A percentile compares a stretch with the other conserved stretches of the same genome.
These are phyloP conservation scores for Backusella westeae DNA, from an alignment of 192 early-diverging fungal species.

Conservation along the genomic window DNA sequence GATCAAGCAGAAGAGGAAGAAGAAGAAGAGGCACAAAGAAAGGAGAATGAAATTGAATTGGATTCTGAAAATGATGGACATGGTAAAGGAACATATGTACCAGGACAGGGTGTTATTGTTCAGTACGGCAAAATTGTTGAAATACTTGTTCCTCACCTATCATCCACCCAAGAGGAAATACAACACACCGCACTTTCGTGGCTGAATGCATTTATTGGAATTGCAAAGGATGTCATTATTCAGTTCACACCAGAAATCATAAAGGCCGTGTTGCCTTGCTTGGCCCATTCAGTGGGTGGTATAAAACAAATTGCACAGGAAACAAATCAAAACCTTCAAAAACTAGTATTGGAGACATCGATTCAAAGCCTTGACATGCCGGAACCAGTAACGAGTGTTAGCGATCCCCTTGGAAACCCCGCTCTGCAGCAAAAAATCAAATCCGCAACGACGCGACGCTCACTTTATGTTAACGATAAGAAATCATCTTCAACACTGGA, in stretches of 20 bases:
- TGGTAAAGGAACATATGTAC: constrained; percentile 62
- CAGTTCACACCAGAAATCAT: constrained; percentile 80
- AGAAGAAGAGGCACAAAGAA: not conserved
- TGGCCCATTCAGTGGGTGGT: constrained; percentile 70
- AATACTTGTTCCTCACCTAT: constrained; percentile 83
- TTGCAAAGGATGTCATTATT: constrained; percentile 83
- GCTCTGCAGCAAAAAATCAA: not conserved
- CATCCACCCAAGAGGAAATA: constrained; percentile 79
- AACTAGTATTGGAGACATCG: constrained; percentile 68
- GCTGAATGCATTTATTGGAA: constrained; percentile 85
- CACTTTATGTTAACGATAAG: not conserved
- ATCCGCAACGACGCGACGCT: not conserved
- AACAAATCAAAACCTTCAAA: constrained; percentile 77
- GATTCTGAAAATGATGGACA: constrained; percentile 41
- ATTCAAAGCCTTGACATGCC: constrained; percentile 18
- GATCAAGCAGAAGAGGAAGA: constrained; percentile 13
- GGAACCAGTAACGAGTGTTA: constrained; percentile 22
- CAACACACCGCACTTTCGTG: constrained; percentile 90
- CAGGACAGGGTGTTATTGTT: constrained; percentile 75
- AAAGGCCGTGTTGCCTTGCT: constrained; percentile 79
- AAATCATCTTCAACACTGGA: not conserved
- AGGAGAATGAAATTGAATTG: not conserved
- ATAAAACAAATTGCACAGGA: constrained; percentile 78
- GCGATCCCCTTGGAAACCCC: not conserved
- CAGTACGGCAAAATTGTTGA: constrained; percentile 83